Percentiles rank a stretch among this genome's conserved stretches.
Evolutionary conservation across 2,329 filamentous ascomycete species (phyloP).

Genomic region (Xylaria sp.): DNA sequence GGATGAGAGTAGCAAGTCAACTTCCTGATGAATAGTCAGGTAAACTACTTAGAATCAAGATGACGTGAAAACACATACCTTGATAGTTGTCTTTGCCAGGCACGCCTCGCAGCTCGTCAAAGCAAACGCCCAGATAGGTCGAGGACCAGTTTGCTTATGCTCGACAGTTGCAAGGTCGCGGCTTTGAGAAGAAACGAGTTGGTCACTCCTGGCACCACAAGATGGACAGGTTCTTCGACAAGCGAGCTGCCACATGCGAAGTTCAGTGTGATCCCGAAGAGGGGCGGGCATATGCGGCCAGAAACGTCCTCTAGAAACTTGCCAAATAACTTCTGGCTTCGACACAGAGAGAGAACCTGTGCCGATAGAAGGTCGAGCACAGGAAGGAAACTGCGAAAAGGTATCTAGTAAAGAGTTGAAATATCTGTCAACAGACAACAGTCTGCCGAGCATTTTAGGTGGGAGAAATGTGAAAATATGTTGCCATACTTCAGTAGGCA

Average conservation of each 20-base stretch:
- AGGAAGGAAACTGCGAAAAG: constrained; percentile 32
- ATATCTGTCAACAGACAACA: constrained; percentile 61
- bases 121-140: constrained; percentile 66
- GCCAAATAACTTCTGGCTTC: constrained; percentile 66
- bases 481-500: constrained; percentile 62
- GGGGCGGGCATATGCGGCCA: constrained; percentile 65
- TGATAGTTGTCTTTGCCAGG: constrained; percentile 54
- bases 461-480: constrained; percentile 62
- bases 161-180: constrained; percentile 51
- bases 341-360: constrained; percentile 33
- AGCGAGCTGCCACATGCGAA: constrained; percentile 71
- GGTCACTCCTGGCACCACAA: constrained; percentile 47
- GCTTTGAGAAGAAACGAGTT: constrained; percentile 25
- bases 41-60: constrained; percentile 1
- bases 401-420: constrained; percentile 58
- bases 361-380: constrained; percentile 31
- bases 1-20: constrained; percentile 60
- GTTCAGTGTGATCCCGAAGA: constrained; percentile 58
- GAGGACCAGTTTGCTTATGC: constrained; percentile 55
- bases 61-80: constrained; percentile 47
- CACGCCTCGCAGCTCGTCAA: constrained; percentile 63
- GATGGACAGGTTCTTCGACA: constrained; percentile 61
- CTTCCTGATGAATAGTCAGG: constrained; percentile 51
- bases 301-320: constrained; percentile 58
- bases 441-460: constrained; percentile 56